Conservation (phyloP, 305 asterid genomes). For the Fraxinus sp. region DNA sequence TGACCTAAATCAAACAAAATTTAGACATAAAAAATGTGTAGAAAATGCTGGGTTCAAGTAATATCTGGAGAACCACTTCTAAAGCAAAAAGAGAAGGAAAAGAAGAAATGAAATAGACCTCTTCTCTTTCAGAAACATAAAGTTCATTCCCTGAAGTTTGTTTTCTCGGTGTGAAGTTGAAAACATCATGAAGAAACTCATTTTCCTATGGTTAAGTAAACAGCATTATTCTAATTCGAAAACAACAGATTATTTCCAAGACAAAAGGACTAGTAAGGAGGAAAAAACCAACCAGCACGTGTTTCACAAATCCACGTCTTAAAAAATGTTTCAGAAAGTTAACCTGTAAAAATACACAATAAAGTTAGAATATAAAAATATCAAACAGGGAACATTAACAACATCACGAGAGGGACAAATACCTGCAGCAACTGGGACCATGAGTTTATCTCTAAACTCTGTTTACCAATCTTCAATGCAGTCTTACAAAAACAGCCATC, state of each 20-base stretch:
- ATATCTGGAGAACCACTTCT: neutral
- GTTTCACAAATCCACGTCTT: slow-evolving; percentile 31
- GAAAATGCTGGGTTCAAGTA: neutral
- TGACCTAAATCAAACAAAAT: slow-evolving; percentile 19
- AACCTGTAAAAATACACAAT: slow-evolving; percentile 14
- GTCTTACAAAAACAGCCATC: slow-evolving; percentile 24
- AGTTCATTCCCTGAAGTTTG: slow-evolving; percentile 17
- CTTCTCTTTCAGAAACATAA: slow-evolving; percentile 31
- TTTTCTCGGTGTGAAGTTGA: slow-evolving; percentile 32
- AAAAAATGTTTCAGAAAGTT: slow-evolving; percentile 26
- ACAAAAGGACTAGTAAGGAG: neutral
- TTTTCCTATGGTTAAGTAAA: slow-evolving; percentile 22
- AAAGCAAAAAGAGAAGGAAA: neutral
- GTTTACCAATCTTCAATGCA: slow-evolving; percentile 34
- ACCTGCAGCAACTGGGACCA: slow-evolving; percentile 34
- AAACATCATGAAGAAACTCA: slow-evolving; percentile 34
- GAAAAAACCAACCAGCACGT: slow-evolving; percentile 30
- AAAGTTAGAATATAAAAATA: neutral
- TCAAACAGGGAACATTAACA: neutral
- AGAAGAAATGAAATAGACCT: slow-evolving; percentile 23
- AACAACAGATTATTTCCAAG: neutral
- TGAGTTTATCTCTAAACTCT: slow-evolving; percentile 25
- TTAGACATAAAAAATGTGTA: neutral
- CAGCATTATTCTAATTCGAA: neutral
- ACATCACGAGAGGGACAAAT: neutral